These are phyloP conservation scores for Apophysomyces variabilis DNA, from an alignment of 371 early-diverging fungal species.

Conservation along the genomic window DNA sequence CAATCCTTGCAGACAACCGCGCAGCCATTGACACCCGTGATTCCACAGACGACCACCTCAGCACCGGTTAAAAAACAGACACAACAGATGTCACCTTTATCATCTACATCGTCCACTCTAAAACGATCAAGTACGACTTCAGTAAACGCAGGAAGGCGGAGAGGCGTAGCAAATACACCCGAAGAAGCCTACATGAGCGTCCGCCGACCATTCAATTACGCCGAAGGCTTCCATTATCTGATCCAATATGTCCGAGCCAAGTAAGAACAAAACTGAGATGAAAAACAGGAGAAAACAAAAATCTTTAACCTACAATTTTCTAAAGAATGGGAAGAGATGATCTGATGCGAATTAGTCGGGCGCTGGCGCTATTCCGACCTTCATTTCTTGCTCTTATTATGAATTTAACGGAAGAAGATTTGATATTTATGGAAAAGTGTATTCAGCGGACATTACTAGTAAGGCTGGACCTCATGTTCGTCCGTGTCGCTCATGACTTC, in stretches of 20 bases:
- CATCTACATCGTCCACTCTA: not conserved
- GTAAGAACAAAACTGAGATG: slow-evolving; percentile 35
- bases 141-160: slow-evolving; percentile 11
- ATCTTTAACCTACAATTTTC: slow-evolving; percentile 3
- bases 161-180: slow-evolving; percentile 22
- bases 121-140: slow-evolving; percentile 4
- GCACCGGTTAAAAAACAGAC: not conserved
- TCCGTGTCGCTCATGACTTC: not conserved
- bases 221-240: slow-evolving; percentile 88
- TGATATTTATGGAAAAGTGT: slow-evolving; percentile 93
- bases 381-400: slow-evolving; percentile 89
- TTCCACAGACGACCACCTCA: not conserved
- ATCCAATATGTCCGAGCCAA: slow-evolving; percentile 76
- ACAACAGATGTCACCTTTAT: slow-evolving; percentile 2
- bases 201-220: slow-evolving; percentile 79
- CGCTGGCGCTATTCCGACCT: slow-evolving; percentile 89
- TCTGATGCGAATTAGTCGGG: slow-evolving; percentile 84
- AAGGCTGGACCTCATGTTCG: slow-evolving; percentile 10
- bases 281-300: not conserved
- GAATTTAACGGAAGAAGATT: slow-evolving; percentile 89
- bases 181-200: slow-evolving; percentile 25
- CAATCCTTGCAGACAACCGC: not conserved
- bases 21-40: slow-evolving; percentile 5
- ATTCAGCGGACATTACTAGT: slow-evolving; percentile 87
- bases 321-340: slow-evolving; percentile 84